phyloP scores from a whole-genome alignment of 108 stramenopile genomes.

The Cyclotella kingstonii region DNA sequence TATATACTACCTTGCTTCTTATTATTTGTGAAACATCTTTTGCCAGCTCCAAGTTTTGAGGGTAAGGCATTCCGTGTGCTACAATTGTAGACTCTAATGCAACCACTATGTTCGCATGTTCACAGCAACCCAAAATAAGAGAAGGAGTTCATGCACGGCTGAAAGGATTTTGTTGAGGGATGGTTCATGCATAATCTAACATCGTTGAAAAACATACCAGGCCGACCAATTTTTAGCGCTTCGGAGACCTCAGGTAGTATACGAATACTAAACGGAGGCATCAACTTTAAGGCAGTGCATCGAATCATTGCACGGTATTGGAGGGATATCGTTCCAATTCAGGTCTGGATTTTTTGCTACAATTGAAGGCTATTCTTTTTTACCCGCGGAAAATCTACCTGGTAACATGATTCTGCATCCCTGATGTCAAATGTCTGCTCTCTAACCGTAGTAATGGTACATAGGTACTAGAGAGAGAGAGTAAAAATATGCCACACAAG shows the following conservation, averaged over 20 bases:
- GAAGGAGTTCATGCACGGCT: no score
- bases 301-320: no score
- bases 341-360: neutral
- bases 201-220: slow-evolving; percentile 24
- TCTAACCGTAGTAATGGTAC: no score
- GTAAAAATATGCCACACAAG: no score
- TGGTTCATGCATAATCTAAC: neutral
- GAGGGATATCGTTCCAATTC: neutral
- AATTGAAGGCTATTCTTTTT: neutral
- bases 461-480: no score
- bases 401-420: no score
- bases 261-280: slow-evolving; percentile 11
- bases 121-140: no score
- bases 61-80: slow-evolving; percentile 98
- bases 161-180: no score
- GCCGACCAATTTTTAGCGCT: slow-evolving; percentile 25
- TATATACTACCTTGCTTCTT: slow-evolving; percentile 23
- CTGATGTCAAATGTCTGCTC: no score
- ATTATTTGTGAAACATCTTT: slow-evolving; percentile 62
- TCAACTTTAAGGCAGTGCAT: no score
- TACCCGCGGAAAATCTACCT: no score
- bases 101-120: slow-evolving; percentile 48
- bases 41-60: slow-evolving; percentile 90
- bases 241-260: slow-evolving; percentile 35
- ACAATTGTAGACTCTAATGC: slow-evolving; percentile 98